Base-by-base conservation (phyloP, 805 yeast genomes). In the Jamesozyma rosinii region DNA sequence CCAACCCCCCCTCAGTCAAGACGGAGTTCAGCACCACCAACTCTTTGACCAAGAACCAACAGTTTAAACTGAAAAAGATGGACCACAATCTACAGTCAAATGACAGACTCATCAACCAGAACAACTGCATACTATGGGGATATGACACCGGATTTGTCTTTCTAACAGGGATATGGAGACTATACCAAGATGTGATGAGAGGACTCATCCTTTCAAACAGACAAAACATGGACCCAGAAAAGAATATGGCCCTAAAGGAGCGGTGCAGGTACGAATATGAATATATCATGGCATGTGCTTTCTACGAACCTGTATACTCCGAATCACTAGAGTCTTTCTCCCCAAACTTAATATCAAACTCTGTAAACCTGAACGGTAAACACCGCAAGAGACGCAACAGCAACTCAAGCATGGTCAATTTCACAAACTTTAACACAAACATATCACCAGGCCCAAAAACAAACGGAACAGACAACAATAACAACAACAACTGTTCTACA, bases 101-200 rank as follows among this genome's bases (percentile, higher is more conserved):
- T 21, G 44, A 42, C 24, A 49, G 48, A 24, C 47, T 58, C 24
- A 52, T 61, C 40, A 60, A 59, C 38, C 55, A 55, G 51, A 76
- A 72, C 45, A 82, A 83, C 52, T 76, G 87, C 76, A 75, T 87
- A 43, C 79, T 86, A 49, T 87, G 95, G 95, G 92, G 83, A 59
- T 79, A 81, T 57, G 75, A 73, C 50, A 79, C 92, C 2, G 95
- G 95, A 0, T 81, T 79, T 58, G 95, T 87, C 10, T 94, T 85
- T 54, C 70, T 87, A 40, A 87, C 95, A 0, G 95, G 95, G 0
- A 72, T 87, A 40, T 87, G 95, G 95, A 84, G 88, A 60, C 48
- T 62, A 27, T 62, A 57, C 49, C 66, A 62, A 49, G 65, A 61
- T 46, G 59, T 61, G 8, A 59, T 59, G 61, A 50, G 53, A 17